These are phyloP conservation scores for Oryza coarctata DNA, from an alignment of 176 grass and related monocot species.

Conservation along the genomic window DNA sequence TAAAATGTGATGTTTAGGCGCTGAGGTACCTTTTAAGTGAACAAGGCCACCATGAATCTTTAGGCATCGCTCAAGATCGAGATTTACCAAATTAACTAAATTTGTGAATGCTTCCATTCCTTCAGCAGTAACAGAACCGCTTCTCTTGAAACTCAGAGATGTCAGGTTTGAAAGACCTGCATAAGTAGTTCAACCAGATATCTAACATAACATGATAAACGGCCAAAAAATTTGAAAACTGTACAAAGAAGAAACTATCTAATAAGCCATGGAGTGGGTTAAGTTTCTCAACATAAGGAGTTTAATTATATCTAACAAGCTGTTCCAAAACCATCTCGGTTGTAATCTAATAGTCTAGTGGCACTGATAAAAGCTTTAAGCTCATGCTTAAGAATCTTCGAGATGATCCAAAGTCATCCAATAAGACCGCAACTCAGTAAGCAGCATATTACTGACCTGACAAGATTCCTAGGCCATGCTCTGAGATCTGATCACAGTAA, in stretches of 20 bases:
- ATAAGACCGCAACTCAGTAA: not conserved
- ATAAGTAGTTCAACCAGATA: slow-evolving; percentile 13
- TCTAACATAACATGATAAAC: not conserved
- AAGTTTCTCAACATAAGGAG: not conserved
- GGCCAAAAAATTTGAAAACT: not conserved
- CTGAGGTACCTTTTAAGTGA: slow-evolving; percentile 75
- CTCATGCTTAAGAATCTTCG: slow-evolving; percentile 1
- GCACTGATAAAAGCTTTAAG: slow-evolving; percentile 4
- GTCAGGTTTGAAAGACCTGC: slow-evolving; percentile 74
- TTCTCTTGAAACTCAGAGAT: slow-evolving; percentile 87
- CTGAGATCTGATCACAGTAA: slow-evolving; percentile 83
- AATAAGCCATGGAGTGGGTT: not conserved
- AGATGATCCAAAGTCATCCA: not conserved
- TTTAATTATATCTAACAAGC: not conserved
- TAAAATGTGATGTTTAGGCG: slow-evolving; percentile 4
- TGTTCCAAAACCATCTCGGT: not conserved
- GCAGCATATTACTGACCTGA: slow-evolving; percentile 53
- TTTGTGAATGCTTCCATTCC: slow-evolving; percentile 69
- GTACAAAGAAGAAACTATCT: not conserved
- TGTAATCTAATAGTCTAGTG: not conserved
- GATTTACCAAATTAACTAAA: slow-evolving; percentile 77
- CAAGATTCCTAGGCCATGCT: slow-evolving; percentile 57
- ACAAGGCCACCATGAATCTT: slow-evolving; percentile 76
- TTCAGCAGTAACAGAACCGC: slow-evolving; percentile 63
- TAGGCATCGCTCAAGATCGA: slow-evolving; percentile 84